These are phyloP conservation scores for Alternaria gansuensis DNA, from an alignment of 2,329 filamentous ascomycete genomes.

Conservation along the genomic window DNA sequence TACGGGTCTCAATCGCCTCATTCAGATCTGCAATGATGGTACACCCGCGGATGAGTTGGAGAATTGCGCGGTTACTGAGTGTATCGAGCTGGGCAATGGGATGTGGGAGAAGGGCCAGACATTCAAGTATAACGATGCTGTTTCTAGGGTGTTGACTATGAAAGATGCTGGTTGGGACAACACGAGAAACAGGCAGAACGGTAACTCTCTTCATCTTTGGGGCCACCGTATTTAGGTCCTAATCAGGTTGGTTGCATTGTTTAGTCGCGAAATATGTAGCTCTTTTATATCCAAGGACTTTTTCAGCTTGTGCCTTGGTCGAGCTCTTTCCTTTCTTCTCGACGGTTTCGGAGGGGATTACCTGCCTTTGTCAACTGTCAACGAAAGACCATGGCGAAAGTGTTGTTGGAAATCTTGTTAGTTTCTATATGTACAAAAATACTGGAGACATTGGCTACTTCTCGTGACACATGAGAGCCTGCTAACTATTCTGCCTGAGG, in stretches of 20 bases:
- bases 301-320: neutral
- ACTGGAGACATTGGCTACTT: neutral
- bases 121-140: conserved; percentile 45
- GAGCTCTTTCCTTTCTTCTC: neutral
- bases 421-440: neutral
- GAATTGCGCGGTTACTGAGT: conserved; percentile 46
- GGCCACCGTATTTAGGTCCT: conserved; percentile 36
- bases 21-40: conserved; percentile 40
- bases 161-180: conserved; percentile 47
- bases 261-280: neutral
- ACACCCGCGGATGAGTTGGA: conserved; percentile 32
- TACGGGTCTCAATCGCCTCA: conserved; percentile 44
- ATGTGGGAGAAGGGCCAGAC: conserved; percentile 49
- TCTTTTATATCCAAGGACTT: neutral
- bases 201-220: conserved; percentile 44
- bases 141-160: conserved; percentile 44
- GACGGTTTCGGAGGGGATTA: neutral
- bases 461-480: neutral
- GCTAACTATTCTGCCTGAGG: neutral
- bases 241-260: neutral
- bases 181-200: conserved; percentile 40
- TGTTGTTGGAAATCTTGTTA: neutral
- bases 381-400: neutral
- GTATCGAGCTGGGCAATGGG: conserved; percentile 47
- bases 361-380: neutral